Percentiles rank a stretch among this genome's conserved stretches.
Conservation (phyloP, 176 grass and related monocot species). For the Cenchrus americanus region DNA sequence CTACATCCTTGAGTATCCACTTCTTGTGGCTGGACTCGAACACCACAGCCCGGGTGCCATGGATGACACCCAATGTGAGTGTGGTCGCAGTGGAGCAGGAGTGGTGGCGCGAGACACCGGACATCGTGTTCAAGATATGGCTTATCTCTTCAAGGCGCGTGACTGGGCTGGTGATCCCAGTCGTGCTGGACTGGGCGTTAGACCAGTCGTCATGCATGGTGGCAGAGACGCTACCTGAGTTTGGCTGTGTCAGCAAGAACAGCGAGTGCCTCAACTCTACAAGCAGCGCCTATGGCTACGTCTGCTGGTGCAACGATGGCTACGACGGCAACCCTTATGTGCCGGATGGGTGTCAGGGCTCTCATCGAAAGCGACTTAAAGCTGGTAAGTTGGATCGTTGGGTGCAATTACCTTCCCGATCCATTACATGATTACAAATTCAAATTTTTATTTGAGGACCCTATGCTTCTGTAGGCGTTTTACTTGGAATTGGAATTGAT, state of each 20-base stretch:
- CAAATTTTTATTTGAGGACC: not conserved
- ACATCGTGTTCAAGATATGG: not conserved
- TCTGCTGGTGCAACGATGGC: constrained; percentile 48
- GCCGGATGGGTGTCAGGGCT: constrained; percentile 19
- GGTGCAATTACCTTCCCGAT: not conserved
- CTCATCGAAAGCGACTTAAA: not conserved
- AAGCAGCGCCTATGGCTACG: constrained; percentile 41
- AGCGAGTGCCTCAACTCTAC: constrained; percentile 36
- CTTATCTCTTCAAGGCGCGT: not conserved
- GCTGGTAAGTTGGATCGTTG: constrained; percentile 23
- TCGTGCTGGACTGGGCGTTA: constrained; percentile 24
- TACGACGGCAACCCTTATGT: constrained; percentile 68
- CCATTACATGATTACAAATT: not conserved
- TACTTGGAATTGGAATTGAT: constrained; percentile 36
- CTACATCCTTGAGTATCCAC: not conserved
- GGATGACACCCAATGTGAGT: not conserved
- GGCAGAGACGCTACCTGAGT: constrained; percentile 7
- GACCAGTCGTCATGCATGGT: constrained; percentile 19
- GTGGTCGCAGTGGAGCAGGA: constrained; percentile 21
- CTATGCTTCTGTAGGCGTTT: not conserved
- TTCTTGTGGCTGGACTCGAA: not conserved
- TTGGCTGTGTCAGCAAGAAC: constrained; percentile 42
- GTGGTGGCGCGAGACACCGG: constrained; percentile 24
- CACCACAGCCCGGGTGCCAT: not conserved
- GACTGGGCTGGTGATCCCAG: not conserved